Conservation (phyloP, 2,329 filamentous ascomycete genomes). For the Diplocarpon mali region DNA sequence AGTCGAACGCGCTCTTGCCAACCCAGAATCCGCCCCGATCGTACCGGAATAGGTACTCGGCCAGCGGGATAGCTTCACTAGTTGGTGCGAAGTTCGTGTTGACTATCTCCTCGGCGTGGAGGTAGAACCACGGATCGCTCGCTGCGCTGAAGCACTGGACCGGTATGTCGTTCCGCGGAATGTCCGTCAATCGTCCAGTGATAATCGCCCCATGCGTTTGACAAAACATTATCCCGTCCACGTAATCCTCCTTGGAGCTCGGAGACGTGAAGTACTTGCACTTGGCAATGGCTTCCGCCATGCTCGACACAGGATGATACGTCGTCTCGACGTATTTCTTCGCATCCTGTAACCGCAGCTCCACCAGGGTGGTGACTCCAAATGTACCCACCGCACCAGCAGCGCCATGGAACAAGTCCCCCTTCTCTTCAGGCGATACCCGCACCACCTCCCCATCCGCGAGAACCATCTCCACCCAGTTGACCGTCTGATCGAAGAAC, state of each 20-base stretch:
- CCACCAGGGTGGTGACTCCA: slow-evolving; percentile 48
- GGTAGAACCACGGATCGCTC: slow-evolving; percentile 53
- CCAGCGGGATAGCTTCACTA: slow-evolving; percentile 34
- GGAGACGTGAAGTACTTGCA: slow-evolving; percentile 29
- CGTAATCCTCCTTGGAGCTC: slow-evolving; percentile 37
- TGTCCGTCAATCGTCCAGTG: slow-evolving; percentile 38
- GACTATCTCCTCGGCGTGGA: slow-evolving; percentile 40
- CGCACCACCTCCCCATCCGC: slow-evolving; percentile 43
- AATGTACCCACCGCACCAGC: slow-evolving; percentile 49
- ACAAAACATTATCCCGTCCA: slow-evolving; percentile 48
- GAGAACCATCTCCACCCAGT: slow-evolving; percentile 51
- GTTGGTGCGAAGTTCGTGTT: slow-evolving; percentile 8
- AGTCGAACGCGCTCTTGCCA: slow-evolving; percentile 47
- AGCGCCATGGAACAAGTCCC: slow-evolving; percentile 47
- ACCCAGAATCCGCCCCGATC: slow-evolving; percentile 58
- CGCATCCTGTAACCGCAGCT: slow-evolving; percentile 43
- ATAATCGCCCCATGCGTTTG: slow-evolving; percentile 40
- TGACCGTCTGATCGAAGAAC: slow-evolving; percentile 53
- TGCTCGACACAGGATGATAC: slow-evolving; percentile 36
- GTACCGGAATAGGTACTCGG: slow-evolving; percentile 48
- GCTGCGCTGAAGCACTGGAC: slow-evolving; percentile 38
- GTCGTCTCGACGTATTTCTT: slow-evolving; percentile 43
- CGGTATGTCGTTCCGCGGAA: slow-evolving; percentile 13
- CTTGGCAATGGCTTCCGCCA: slow-evolving; percentile 33
- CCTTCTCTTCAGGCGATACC: slow-evolving; percentile 35